phyloP scores from a whole-genome alignment of 2,329 filamentous ascomycete genomes.

The Hypoxylon sp. region DNA sequence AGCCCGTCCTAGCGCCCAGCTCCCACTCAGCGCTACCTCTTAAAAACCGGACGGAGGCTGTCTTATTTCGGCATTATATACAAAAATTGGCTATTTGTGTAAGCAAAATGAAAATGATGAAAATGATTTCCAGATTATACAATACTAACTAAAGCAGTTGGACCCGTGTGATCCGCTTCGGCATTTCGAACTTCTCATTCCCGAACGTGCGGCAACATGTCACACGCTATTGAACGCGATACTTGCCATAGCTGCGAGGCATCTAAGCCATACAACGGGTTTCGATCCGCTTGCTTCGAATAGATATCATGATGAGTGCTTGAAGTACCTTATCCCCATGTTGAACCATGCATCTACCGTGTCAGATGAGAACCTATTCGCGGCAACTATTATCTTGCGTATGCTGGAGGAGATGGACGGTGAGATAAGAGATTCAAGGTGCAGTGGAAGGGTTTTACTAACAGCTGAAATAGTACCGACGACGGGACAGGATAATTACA shows the following conservation, averaged over 20 bases:
- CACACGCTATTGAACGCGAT: slow-evolving; percentile 65
- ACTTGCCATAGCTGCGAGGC: slow-evolving; percentile 63
- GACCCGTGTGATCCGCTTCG: slow-evolving; percentile 47
- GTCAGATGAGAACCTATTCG: slow-evolving; percentile 61
- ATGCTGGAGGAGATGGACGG: slow-evolving; percentile 59
- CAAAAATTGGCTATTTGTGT: slow-evolving; percentile 49
- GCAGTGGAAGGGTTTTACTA: not conserved
- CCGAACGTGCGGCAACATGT: slow-evolving; percentile 59
- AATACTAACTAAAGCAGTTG: slow-evolving; percentile 40
- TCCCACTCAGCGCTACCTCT: slow-evolving; percentile 43
- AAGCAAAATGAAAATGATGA: slow-evolving; percentile 26
- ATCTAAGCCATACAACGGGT: slow-evolving; percentile 58
- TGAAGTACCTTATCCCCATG: slow-evolving; percentile 59
- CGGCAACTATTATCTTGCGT: slow-evolving; percentile 60
- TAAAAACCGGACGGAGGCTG: slow-evolving; percentile 45
- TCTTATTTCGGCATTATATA: slow-evolving; percentile 49
- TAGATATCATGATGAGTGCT: slow-evolving; percentile 62
- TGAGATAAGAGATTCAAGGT: slow-evolving; percentile 40
- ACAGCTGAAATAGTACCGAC: slow-evolving; percentile 49
- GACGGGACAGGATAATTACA: slow-evolving; percentile 56
- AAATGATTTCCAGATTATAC: not conserved
- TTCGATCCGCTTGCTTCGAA: slow-evolving; percentile 61
- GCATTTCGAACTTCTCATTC: slow-evolving; percentile 64
- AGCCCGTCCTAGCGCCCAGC: slow-evolving; percentile 24
- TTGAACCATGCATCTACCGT: slow-evolving; percentile 51